Conservation (phyloP, 805 yeast species). For the Cyberlindnera maritima region DNA sequence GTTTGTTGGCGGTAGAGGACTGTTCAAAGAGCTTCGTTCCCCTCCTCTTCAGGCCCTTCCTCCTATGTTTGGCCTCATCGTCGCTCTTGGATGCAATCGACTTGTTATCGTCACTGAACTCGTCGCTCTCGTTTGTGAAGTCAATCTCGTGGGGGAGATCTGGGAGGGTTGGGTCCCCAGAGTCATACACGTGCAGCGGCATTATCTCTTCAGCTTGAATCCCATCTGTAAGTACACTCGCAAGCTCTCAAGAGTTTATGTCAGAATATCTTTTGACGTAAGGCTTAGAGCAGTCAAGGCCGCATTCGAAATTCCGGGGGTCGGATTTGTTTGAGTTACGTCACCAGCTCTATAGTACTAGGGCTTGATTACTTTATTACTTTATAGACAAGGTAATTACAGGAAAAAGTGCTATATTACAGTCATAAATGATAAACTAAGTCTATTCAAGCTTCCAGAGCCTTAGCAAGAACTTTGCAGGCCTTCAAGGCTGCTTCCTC, state of each 20-base stretch:
- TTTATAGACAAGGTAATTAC: too few species aligned
- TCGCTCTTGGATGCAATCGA: neutral
- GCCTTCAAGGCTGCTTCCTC: constrained; percentile 49
- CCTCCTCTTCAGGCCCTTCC: constrained; percentile 3
- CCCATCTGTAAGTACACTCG: too few species aligned
- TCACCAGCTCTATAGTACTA: neutral
- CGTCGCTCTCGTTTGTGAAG: constrained; percentile 24
- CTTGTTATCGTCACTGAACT: constrained; percentile 18
- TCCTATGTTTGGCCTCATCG: neutral
- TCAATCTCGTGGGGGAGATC: constrained; percentile 32
- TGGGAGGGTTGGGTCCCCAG: constrained; percentile 41
- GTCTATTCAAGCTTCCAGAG: constrained; percentile 2
- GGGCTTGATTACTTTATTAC: too few species aligned
- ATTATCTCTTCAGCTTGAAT: too few species aligned
- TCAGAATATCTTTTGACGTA: too few species aligned
- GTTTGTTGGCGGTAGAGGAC: neutral
- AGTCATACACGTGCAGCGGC: constrained; percentile 31
- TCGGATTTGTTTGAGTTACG: neutral
- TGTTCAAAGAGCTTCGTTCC: constrained; percentile 12
- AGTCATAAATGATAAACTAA: neutral
- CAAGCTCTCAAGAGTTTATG: too few species aligned
- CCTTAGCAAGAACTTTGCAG: constrained; percentile 34
- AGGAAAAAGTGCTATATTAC: neutral
- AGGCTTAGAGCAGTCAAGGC: too few species aligned
- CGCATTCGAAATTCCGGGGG: too few species aligned